Base-by-base conservation (phyloP, 148 eudicot species). In the Amaranthus cruentus region DNA sequence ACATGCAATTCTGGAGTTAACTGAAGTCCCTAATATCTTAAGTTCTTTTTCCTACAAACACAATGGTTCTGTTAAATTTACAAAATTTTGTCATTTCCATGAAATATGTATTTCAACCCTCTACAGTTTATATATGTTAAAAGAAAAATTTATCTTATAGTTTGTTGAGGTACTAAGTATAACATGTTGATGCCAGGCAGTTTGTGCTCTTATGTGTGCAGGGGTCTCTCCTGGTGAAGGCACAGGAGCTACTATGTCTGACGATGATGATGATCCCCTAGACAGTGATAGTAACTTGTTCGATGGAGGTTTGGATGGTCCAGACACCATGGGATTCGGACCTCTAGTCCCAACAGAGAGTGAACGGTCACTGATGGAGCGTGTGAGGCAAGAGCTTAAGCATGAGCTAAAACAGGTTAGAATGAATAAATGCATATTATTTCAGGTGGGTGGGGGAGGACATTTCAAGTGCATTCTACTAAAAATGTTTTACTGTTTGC, bases 171-270 rank as follows among this genome's bases (percentile, higher is more conserved):
- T 49, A 52, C 21, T 15, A 13, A 51, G 38, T 13, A 47, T 15
- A 51, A 42, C 42, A n/a, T 65, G 68, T 48, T 62, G 58, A 62
- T 68, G 69, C 56, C 38, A 38, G 68, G 57, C 18, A 56, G 43
- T 44, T 62, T 58, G 66, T 57, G 66, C 5, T 61, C 21, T 60
- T 62, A 18, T 64, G 60, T 59, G 47, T 70, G 70, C 86, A 91
- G 98, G 98, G 58, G 92, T 88, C 18, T 81, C 95, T 50, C 94
- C 95, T 47, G 94, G 89, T 18, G 97, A 91, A 82, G 97, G 98
- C 51, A 89, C 97, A 42, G 98, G 97, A 28, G 96, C 98, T 43
- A 91, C 97, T 47, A 93, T 93, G 98, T 93, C 98, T 6, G 98
- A 93, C 73, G 98, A 93, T 42, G 98, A 93, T 3, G 95, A 93